A percentile compares a stretch with the other conserved stretches of the same genome.
These are phyloP conservation scores for Aspergillus awamori DNA, from an alignment of 2,329 filamentous ascomycete genomes.

Conservation along the genomic window DNA sequence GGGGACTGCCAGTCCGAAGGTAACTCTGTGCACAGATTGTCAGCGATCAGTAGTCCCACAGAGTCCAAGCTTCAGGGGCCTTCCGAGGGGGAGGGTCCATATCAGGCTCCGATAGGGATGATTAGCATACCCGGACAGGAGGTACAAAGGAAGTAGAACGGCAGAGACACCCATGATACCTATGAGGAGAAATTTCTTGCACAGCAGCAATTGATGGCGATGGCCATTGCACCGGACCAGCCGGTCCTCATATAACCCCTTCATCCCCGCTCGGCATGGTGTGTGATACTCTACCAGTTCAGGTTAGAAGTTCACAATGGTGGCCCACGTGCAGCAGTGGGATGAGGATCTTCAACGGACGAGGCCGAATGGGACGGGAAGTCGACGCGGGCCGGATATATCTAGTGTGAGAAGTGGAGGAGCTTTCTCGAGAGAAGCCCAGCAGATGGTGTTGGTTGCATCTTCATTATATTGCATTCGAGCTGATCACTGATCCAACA, in stretches of 20 bases:
- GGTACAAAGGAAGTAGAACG: constrained; percentile 15
- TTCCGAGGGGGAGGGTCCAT: background rate
- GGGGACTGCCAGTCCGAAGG: constrained; percentile 2
- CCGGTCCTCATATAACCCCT: constrained; percentile 19
- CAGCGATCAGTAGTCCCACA: background rate
- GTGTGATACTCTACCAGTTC: constrained; percentile 2
- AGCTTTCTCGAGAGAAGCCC: background rate
- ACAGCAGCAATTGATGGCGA: background rate
- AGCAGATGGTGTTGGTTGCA: too few species aligned
- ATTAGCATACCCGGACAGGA: constrained; percentile 20
- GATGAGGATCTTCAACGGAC: background rate
- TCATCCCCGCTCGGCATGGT: constrained; percentile 17
- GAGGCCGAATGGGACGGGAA: background rate
- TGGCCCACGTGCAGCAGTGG: background rate
- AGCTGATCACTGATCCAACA: too few species aligned
- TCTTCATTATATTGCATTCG: too few species aligned
- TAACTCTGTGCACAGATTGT: constrained; percentile 15
- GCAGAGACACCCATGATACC: constrained; percentile 18
- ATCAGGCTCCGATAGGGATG: background rate
- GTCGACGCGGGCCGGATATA: background rate
- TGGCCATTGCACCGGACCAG: background rate
- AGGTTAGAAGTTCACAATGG: background rate
- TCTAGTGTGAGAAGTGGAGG: background rate
- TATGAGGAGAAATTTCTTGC: background rate
- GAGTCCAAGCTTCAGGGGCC: too few species aligned